A percentile compares a stretch with the other conserved stretches of the same genome.
These are phyloP conservation scores for Diaporthe amygdali DNA, from an alignment of 2,329 filamentous ascomycete species.

Conservation along the genomic window DNA sequence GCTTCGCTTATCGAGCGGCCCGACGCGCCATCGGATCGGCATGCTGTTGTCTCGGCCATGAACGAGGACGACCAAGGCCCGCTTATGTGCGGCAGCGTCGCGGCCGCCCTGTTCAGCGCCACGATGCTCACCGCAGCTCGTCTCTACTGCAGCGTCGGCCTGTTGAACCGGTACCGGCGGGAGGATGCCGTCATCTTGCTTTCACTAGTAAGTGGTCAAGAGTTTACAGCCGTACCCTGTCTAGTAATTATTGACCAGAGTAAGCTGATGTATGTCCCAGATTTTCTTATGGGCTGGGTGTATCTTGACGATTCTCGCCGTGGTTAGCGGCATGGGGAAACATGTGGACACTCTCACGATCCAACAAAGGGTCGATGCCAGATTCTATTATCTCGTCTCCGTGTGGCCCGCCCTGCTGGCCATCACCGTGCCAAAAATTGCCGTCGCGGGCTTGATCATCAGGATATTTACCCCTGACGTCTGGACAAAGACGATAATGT, in stretches of 20 bases:
- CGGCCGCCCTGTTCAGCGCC: background rate
- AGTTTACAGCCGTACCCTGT: background rate
- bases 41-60: background rate
- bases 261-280: background rate
- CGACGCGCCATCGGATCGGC: background rate
- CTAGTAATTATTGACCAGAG: too few relatives aligned
- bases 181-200: background rate
- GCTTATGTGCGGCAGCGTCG: background rate
- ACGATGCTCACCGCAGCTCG: background rate
- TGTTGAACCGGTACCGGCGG: background rate
- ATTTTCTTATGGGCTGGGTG: background rate
- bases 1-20: background rate
- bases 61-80: background rate
- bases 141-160: background rate
- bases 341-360: background rate
- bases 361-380: background rate
- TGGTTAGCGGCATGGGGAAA: background rate
- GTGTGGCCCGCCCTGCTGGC: background rate
- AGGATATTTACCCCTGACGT: background rate
- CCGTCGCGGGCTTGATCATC: slow-evolving; percentile 1
- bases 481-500: background rate
- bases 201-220: background rate
- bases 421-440: background rate
- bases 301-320: background rate
- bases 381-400: background rate